Conservation (phyloP, 169 alveolate species). For the Cryptosporidium sp. region DNA sequence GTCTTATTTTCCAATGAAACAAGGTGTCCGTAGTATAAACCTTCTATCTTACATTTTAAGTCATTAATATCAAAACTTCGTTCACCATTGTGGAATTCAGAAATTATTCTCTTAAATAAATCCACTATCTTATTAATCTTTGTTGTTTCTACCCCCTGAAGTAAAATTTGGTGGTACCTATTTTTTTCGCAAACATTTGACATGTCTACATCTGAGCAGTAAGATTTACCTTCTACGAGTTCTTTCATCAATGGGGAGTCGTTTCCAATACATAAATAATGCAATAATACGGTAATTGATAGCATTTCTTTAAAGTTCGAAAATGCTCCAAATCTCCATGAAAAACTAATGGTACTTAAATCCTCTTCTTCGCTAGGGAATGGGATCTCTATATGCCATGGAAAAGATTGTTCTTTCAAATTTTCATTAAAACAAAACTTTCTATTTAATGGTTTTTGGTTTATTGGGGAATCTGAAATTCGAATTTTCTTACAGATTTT, state of each 20-base stretch:
- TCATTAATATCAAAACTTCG: constrained; percentile 34
- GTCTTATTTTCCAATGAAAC: constrained; percentile 53
- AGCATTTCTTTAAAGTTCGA: constrained; percentile 42
- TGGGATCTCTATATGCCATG: constrained; percentile 32
- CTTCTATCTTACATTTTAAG: constrained; percentile 64
- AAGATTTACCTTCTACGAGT: constrained; percentile 22
- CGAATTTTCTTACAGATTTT: neutral
- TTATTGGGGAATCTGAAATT: neutral
- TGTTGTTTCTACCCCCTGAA: constrained; percentile 29
- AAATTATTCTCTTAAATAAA: neutral
- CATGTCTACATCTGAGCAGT: constrained; percentile 62
- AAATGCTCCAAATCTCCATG: constrained; percentile 55
- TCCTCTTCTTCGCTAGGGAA: constrained; percentile 71
- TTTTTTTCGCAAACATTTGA: constrained; percentile 10
- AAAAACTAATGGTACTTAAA: constrained; percentile 20
- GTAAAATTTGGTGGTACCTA: constrained; percentile 41
- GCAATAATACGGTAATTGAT: constrained; percentile 36
- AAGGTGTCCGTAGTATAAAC: constrained; percentile 41
- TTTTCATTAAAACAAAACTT: neutral
- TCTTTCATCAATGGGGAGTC: constrained; percentile 58
- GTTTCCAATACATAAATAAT: constrained; percentile 41
- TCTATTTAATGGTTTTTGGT: neutral
- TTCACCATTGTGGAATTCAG: constrained; percentile 36
- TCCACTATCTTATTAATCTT: constrained; percentile 1
- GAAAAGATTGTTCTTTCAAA: constrained; percentile 20